Evolutionary conservation across 2,329 filamentous ascomycete species (phyloP).

Genomic region (Apiospora marii): DNA sequence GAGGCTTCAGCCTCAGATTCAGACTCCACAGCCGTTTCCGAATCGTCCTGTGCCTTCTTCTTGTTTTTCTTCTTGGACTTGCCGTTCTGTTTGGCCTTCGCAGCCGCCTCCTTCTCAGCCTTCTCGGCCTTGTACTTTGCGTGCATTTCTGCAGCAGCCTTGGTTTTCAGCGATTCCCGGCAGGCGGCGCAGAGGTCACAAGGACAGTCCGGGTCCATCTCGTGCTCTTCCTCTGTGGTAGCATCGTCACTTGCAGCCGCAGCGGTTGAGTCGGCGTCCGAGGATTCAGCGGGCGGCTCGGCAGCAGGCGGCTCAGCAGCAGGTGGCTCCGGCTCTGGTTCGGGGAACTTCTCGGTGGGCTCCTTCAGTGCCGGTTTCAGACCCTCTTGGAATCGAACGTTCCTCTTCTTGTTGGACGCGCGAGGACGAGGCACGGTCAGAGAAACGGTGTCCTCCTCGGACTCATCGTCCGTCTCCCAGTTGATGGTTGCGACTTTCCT

Average conservation of each 20-base stretch:
- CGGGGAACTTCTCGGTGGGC: slow-evolving; percentile 29
- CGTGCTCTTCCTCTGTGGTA: slow-evolving; percentile 36
- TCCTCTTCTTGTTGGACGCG: slow-evolving; percentile 30
- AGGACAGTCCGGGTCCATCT: slow-evolving; percentile 44
- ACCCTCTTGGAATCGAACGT: slow-evolving; percentile 33
- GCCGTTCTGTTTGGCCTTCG: background rate
- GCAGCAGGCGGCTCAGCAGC: background rate
- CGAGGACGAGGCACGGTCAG: slow-evolving; percentile 55
- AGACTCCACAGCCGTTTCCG: slow-evolving; percentile 27
- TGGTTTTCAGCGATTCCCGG: slow-evolving; percentile 38
- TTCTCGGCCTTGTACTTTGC: slow-evolving; percentile 28
- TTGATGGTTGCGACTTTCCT: slow-evolving; percentile 46
- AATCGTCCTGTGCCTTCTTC: slow-evolving; percentile 26
- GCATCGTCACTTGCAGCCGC: slow-evolving; percentile 22
- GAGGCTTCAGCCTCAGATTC: slow-evolving; percentile 26
- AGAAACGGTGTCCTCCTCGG: slow-evolving; percentile 55
- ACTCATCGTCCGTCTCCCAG: slow-evolving; percentile 60
- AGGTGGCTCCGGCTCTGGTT: slow-evolving; percentile 23
- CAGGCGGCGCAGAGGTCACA: slow-evolving; percentile 43
- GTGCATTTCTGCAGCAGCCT: slow-evolving; percentile 25
- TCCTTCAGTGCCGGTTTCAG: slow-evolving; percentile 50
- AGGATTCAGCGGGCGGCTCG: background rate
- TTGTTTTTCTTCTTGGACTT: slow-evolving; percentile 26
- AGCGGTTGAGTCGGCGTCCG: background rate
- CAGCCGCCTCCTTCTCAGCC: background rate